A percentile compares a stretch with the other conserved stretches of the same genome.
These are phyloP conservation scores for Alternaria tenuissima DNA, from an alignment of 2,329 filamentous ascomycete genomes.

Conservation along the genomic window DNA sequence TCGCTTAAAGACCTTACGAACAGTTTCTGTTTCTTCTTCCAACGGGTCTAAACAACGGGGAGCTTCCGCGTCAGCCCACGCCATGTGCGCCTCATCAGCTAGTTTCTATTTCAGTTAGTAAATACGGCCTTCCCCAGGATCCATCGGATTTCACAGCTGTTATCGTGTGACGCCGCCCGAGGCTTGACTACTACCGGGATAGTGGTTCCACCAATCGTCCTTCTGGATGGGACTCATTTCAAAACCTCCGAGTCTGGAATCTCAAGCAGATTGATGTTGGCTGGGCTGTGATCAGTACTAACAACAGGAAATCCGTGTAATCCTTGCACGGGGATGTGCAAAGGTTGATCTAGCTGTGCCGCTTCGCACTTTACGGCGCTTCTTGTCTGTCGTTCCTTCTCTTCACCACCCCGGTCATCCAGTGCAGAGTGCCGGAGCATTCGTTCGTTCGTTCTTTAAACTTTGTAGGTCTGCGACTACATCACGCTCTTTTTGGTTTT, in stretches of 20 bases:
- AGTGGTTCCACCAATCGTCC: slow-evolving; percentile 39
- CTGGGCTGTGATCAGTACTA: slow-evolving; percentile 19
- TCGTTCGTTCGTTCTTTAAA: slow-evolving; percentile 13
- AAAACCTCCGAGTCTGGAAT: slow-evolving; percentile 28
- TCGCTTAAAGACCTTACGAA: background rate
- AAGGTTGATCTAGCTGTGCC: slow-evolving; percentile 18
- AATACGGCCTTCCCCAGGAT: slow-evolving; percentile 34
- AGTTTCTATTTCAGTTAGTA: slow-evolving; percentile 22
- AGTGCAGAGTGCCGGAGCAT: slow-evolving; percentile 8
- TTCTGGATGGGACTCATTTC: slow-evolving; percentile 30
- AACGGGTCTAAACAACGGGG: slow-evolving; percentile 6
- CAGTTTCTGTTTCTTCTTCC: background rate
- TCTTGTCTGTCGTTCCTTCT: slow-evolving; percentile 15
- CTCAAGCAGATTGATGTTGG: slow-evolving; percentile 23
- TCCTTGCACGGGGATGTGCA: slow-evolving; percentile 23
- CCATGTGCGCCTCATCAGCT: slow-evolving; percentile 12
- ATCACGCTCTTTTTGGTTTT: slow-evolving; percentile 9
- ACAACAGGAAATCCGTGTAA: slow-evolving; percentile 26
- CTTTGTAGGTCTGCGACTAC: slow-evolving; percentile 10
- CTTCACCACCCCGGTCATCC: slow-evolving; percentile 10
- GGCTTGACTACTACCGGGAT: slow-evolving; percentile 20
- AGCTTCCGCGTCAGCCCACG: slow-evolving; percentile 5
- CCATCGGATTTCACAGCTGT: slow-evolving; percentile 20
- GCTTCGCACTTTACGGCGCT: slow-evolving; percentile 16
- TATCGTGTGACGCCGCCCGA: slow-evolving; percentile 26